Evolutionary conservation across 164 flowering plant species (phyloP), one percentile per base, ranked within the genome.

Genomic region (Brasenia schreberi): DNA sequence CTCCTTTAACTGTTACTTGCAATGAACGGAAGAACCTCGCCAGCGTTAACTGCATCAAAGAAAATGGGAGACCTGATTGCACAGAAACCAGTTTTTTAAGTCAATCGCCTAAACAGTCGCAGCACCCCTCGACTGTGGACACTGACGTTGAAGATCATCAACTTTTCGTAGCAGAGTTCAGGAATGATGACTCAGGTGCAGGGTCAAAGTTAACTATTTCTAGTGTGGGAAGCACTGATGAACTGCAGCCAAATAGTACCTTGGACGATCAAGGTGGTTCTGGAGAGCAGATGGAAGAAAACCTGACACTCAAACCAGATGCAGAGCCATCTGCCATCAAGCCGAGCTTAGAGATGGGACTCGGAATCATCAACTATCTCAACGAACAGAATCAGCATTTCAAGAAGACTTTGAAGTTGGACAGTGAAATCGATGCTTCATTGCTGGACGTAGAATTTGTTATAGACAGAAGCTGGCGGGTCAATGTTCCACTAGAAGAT

Each of bases 371-470:
- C 19, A 56, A 67, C 42, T 43, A 74, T 59, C 71, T 75, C 64
- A 66, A 73, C 27, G 65, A 77, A 59, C 64, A 74, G 16, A 68
- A 70, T 27, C 67, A 70, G 17, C 65, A 74, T 18, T 42, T 19
- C 61, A 66, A 63, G 49, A 73, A 77, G 52, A 33, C 23, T 4
- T 74, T 87, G 66, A 49, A 49, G 56, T 49, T 9, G 10, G 16
- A 49, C 12, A 49, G 16, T 9, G 83, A 88, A 76, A 84, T 80
- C 65, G 80, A 78, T 59, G 64, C 69, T 64, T 81, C 90, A 17
- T 68, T 88, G 43, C 73, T 85, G 72, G 92, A 88, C 66, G 93
- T 93, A 67, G 77, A 77, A 58, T 90, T 88, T 72, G 59, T 44
- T 19, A 66, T 80, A 6, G 67, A 65, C 18, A 80, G 71, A 53